Conservation (phyloP, 345 rosid species). For the Combretum micranthum region DNA sequence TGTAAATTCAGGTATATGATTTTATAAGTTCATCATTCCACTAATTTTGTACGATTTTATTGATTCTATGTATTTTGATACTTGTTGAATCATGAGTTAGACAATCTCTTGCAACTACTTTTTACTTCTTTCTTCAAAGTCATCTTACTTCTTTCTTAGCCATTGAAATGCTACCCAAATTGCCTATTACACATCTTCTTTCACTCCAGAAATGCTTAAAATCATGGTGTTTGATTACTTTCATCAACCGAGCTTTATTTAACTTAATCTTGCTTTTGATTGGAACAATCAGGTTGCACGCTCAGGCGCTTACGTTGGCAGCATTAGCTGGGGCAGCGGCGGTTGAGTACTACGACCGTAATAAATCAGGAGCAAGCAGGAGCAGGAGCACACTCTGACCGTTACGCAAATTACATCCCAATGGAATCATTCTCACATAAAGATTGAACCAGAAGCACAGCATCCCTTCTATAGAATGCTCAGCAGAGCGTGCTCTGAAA, state of each 20-base stretch:
- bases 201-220: no score
- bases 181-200: no score
- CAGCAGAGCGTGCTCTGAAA: not conserved
- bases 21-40: no score
- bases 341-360: constrained; percentile 85
- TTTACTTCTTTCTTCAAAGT: no score
- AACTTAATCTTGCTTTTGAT: not conserved
- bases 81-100: no score
- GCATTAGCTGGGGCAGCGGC: constrained; percentile 90
- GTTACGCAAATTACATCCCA: constrained; percentile 43
- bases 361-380: constrained; percentile 36
- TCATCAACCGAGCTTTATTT: not conserved
- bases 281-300: constrained; percentile 60
- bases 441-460: constrained; percentile 19
- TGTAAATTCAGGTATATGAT: no score
- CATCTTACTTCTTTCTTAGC: no score
- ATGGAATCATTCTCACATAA: constrained; percentile 33
- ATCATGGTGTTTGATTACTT: not conserved
- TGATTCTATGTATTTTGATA: no score
- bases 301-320: constrained; percentile 84
- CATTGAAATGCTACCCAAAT: no score
- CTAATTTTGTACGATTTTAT: no score
- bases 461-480: not conserved
- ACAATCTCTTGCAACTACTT: no score
- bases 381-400: constrained; percentile 33